phyloP scores from a whole-genome alignment of 805 yeast species.

The Ogataea trehalophila region DNA sequence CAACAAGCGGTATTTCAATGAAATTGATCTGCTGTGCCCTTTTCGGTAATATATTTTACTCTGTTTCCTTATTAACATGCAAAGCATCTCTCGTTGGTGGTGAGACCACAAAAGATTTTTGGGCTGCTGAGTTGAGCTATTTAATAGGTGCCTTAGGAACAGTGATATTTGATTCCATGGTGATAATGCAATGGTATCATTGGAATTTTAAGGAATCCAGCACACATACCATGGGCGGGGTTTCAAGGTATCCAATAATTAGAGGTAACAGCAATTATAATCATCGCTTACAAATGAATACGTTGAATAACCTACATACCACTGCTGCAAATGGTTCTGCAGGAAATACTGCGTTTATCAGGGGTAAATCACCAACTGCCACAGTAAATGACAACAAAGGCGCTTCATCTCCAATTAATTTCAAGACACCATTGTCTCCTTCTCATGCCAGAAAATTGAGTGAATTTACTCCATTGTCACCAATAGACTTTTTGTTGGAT shows the following conservation, averaged over 20 bases:
- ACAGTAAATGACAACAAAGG: no score
- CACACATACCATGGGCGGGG: not conserved
- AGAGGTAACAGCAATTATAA: not conserved
- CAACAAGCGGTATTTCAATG: slow-evolving; percentile 49
- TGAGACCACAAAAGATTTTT: slow-evolving; percentile 33
- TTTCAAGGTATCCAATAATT: slow-evolving; percentile 1
- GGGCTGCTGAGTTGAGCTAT: slow-evolving; percentile 35
- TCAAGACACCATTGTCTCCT: slow-evolving; percentile 26
- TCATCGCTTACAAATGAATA: not conserved
- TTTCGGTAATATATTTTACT: slow-evolving; percentile 45
- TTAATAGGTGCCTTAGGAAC: slow-evolving; percentile 52
- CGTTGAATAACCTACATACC: not conserved
- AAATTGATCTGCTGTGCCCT: slow-evolving; percentile 45
- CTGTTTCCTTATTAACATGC: slow-evolving; percentile 43
- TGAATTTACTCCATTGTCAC: slow-evolving; percentile 32
- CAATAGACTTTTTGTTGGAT: slow-evolving; percentile 31
- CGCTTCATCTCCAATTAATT: slow-evolving; percentile 15
- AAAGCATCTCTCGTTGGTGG: slow-evolving; percentile 36
- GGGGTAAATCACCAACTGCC: not conserved
- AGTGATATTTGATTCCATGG: slow-evolving; percentile 40
- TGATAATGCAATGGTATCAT: slow-evolving; percentile 39
- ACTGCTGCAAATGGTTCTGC: not conserved
- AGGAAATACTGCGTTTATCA: not conserved
- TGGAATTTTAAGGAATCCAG: slow-evolving; percentile 22
- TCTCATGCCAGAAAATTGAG: slow-evolving; percentile 27